phyloP scores from a whole-genome alignment of 345 rosid species.

The Rhodamnia rubescens region DNA sequence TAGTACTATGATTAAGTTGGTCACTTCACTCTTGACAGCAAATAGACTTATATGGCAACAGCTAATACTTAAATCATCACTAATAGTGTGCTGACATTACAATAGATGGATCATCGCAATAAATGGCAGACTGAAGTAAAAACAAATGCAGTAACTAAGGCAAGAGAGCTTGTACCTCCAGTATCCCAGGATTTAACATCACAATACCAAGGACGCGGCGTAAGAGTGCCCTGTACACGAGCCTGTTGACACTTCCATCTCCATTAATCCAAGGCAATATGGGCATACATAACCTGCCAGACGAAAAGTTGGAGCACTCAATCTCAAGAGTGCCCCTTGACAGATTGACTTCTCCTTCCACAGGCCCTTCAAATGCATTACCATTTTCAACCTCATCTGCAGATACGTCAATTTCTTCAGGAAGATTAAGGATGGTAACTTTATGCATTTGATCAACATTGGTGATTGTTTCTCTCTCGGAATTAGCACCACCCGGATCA shows the following conservation, averaged over 20 bases:
- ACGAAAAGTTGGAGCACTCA: constrained; percentile 7
- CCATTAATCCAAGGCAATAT: constrained; percentile 91
- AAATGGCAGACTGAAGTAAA: not conserved
- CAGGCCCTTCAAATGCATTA: constrained; percentile 15
- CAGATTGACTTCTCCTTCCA: constrained; percentile 6
- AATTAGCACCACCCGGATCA: constrained; percentile 10
- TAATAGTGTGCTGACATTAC: not conserved
- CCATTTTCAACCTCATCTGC: constrained; percentile 15
- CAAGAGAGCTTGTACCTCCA: constrained; percentile 50
- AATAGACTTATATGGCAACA: not conserved
- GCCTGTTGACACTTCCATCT: constrained; percentile 63
- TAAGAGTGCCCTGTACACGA: constrained; percentile 59
- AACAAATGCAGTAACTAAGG: not conserved
- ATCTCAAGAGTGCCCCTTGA: constrained; percentile 7
- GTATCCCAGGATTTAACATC: constrained; percentile 84
- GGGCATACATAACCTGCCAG: constrained; percentile 33
- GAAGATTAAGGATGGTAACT: constrained; percentile 86
- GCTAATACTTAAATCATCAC: not conserved
- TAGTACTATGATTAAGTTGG: not conserved
- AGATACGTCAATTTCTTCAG: constrained; percentile 36
- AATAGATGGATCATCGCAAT: not conserved
- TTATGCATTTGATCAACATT: constrained; percentile 39
- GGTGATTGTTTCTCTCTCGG: constrained; percentile 7
- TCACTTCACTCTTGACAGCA: not conserved
- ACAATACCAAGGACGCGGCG: constrained; percentile 79